Conservation (phyloP, 257 asterid species). For the Ilex asprella region DNA sequence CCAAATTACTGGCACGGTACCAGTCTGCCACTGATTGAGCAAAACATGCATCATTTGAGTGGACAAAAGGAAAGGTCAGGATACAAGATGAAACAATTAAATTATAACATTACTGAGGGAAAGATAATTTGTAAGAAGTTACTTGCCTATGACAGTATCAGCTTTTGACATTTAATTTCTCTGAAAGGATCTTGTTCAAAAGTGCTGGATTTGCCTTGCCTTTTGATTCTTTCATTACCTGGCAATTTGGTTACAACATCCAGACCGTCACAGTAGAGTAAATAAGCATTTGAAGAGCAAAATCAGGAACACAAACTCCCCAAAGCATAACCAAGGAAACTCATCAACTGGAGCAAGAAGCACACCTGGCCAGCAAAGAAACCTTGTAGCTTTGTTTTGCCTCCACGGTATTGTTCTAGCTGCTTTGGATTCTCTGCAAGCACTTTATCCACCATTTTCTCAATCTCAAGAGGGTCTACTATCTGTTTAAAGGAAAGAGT, state of each 20-base stretch:
- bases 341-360: conserved; percentile 4
- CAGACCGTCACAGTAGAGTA: conserved; percentile 3
- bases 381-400: conserved; percentile 91
- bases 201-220: conserved; percentile 92
- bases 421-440: conserved; percentile 71
- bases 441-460: conserved; percentile 83
- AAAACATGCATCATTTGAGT: no score
- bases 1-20: no score
- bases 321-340: conserved; percentile 4
- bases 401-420: conserved; percentile 78
- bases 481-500: conserved; percentile 40
- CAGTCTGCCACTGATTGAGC: no score
- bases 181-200: conserved; percentile 75
- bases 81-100: background rate
- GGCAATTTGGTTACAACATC: conserved; percentile 8
- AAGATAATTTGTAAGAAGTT: background rate
- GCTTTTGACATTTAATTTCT: conserved; percentile 50
- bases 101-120: no score
- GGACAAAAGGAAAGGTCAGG: background rate
- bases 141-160: conserved; percentile 18
- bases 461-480: conserved; percentile 76
- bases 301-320: background rate
- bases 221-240: conserved; percentile 91
- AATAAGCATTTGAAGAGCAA: background rate
- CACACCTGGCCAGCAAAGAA: conserved; percentile 95